These are phyloP conservation scores for Lophium mytilinum DNA, from an alignment of 495 filamentous ascomycete species.

Conservation along the genomic window DNA sequence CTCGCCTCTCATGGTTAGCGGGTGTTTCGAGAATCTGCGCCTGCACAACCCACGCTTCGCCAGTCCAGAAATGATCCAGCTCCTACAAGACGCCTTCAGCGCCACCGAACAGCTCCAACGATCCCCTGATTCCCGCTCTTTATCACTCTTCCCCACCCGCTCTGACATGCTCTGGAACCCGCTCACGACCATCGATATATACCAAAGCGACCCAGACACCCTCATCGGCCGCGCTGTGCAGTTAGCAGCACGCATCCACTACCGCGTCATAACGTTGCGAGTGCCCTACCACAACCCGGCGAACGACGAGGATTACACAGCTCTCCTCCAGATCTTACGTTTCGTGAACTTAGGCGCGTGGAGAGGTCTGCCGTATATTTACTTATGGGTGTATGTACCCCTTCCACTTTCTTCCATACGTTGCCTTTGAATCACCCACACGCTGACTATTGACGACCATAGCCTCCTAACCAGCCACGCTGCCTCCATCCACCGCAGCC, in stretches of 20 bases:
- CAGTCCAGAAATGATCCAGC: not conserved
- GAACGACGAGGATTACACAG: not conserved
- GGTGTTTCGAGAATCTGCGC: not conserved
- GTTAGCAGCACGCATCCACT: not conserved
- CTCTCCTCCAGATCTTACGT: not conserved
- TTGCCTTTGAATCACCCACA: not conserved
- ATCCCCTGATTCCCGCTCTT: not conserved
- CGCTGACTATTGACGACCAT: not conserved
- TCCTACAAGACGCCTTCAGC: not conserved
- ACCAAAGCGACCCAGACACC: not conserved
- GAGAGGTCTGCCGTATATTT: not conserved
- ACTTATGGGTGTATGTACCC: not conserved
- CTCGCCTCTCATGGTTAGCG: not conserved
- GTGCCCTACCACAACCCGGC: not conserved
- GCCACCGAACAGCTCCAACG: not conserved
- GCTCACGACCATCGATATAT: not conserved
- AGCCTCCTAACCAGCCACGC: not conserved
- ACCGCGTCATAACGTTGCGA: not conserved
- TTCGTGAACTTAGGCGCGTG: not conserved
- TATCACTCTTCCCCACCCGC: not conserved
- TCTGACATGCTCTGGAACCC: not conserved
- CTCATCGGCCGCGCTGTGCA: not conserved
- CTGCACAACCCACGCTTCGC: not conserved
- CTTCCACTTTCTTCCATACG: not conserved
- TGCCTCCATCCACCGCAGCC: not conserved